Evolutionary conservation across 2,329 filamentous ascomycete genomes (phyloP).

Genomic region (Basipetospora chlamydospora): DNA sequence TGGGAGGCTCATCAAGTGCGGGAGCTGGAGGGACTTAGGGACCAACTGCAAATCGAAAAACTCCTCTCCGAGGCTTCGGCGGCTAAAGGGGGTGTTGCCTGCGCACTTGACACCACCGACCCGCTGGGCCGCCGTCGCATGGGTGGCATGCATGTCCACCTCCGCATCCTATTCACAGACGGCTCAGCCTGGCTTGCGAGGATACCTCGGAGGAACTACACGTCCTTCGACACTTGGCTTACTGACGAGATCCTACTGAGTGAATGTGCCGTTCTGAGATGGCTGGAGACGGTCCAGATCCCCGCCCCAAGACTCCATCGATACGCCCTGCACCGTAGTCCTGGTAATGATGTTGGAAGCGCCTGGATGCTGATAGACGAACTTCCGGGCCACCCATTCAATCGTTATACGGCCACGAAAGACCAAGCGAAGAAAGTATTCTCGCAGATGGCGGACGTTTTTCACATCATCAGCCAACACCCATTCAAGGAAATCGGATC

Average conservation of each 20-base stretch:
- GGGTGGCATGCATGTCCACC: constrained; percentile 8
- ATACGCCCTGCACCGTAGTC: constrained; percentile 11
- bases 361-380: constrained; percentile 15
- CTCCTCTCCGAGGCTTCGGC: constrained; percentile 9
- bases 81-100: constrained; percentile 9
- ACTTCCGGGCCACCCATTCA: constrained; percentile 12
- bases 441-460: constrained; percentile 10
- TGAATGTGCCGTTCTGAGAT: constrained; percentile 8
- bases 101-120: constrained; percentile 7
- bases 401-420: constrained; percentile 8
- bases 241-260: constrained; percentile 7
- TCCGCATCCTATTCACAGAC: constrained; percentile 7
- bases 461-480: constrained; percentile 5
- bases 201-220: constrained; percentile 7
- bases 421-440: constrained; percentile 11
- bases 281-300: constrained; percentile 13
- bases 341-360: constrained; percentile 11
- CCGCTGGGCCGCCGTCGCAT: constrained; percentile 3
- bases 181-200: constrained; percentile 7
- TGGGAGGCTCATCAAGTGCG: constrained; percentile 9
- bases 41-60: constrained; percentile 9
- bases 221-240: constrained; percentile 4
- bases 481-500: constrained; percentile 6
- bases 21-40: constrained; percentile 8
- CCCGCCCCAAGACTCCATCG: constrained; percentile 12